phyloP scores from a whole-genome alignment of 2,329 filamentous ascomycete species.

The Penicillium sumatraense region DNA sequence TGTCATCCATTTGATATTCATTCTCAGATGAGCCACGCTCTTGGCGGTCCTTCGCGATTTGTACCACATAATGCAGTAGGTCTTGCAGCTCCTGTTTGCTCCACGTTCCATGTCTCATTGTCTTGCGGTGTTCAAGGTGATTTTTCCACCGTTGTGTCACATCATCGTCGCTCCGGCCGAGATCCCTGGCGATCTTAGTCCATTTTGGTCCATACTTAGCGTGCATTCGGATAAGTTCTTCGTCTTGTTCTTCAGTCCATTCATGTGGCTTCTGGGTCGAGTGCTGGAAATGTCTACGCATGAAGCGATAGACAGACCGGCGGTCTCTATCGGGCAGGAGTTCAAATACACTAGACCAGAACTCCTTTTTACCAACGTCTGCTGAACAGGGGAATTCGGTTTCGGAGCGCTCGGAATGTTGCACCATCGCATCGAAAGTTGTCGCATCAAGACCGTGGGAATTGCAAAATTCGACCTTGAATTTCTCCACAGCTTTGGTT shows the following conservation, averaged over 20 bases:
- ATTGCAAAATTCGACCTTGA: constrained; percentile 42
- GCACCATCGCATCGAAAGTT: constrained; percentile 39
- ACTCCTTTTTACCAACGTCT: constrained; percentile 35
- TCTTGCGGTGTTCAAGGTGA: constrained; percentile 41
- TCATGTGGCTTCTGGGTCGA: constrained; percentile 41
- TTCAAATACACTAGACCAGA: constrained; percentile 41
- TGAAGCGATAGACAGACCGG: constrained; percentile 47
- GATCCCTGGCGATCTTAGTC: constrained; percentile 40
- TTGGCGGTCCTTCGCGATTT: constrained; percentile 26
- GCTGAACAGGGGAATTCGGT: constrained; percentile 29
- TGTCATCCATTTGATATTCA: constrained; percentile 42
- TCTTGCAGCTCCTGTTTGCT: constrained; percentile 34
- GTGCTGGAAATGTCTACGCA: constrained; percentile 48
- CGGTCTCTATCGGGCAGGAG: constrained; percentile 42
- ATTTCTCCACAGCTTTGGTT: constrained; percentile 34
- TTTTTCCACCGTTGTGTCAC: constrained; percentile 51
- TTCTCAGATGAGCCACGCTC: constrained; percentile 34
- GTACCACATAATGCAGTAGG: constrained; percentile 34
- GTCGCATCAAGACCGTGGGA: constrained; percentile 22
- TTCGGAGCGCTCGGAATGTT: constrained; percentile 37
- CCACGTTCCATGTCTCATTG: constrained; percentile 44
- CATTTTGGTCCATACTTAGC: constrained; percentile 40
- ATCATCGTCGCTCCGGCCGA: constrained; percentile 46
- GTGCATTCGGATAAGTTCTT: constrained; percentile 42
- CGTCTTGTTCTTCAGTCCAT: constrained; percentile 47